Conservation (phyloP, 2,329 filamentous ascomycete genomes). For the Talaromyces rugulosus region DNA sequence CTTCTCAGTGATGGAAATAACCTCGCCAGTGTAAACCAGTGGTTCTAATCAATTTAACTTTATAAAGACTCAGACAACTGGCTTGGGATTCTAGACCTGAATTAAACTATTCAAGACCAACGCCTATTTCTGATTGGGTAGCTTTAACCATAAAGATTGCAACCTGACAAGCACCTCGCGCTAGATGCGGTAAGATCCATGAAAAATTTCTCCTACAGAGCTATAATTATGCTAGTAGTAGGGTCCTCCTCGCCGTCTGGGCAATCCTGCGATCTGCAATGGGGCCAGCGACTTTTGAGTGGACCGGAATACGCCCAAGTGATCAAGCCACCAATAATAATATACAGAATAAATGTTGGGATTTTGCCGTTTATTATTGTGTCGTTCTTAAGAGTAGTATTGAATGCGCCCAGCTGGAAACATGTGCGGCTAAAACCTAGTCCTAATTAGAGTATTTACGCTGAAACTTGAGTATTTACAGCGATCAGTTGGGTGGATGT, state of each 20-base stretch:
- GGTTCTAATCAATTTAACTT: not conserved
- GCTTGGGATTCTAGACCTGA: not conserved
- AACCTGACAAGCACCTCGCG: no score
- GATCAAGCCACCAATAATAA: not conserved
- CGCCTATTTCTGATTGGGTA: not conserved
- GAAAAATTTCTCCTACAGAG: no score
- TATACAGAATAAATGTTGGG: no score
- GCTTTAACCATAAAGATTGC: not conserved
- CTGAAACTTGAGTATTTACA: not conserved
- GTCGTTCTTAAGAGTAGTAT: not conserved
- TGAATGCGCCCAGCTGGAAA: no score
- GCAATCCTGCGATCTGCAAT: not conserved
- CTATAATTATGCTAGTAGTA: no score
- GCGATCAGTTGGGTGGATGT: not conserved
- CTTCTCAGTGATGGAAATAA: not conserved
- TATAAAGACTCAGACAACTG: not conserved
- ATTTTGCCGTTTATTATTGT: not conserved
- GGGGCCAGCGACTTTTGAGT: not conserved
- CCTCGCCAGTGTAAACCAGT: not conserved
- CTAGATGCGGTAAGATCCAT: no score
- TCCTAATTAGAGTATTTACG: not conserved
- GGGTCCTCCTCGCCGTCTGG: not conserved
- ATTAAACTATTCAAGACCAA: not conserved
- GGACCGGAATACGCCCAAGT: not conserved
- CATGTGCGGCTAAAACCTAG: not conserved